Percentiles rank a stretch among this genome's conserved stretches.
phyloP scores from a whole-genome alignment of 139 green algal genomes.

The Chlorella vulgaris region DNA sequence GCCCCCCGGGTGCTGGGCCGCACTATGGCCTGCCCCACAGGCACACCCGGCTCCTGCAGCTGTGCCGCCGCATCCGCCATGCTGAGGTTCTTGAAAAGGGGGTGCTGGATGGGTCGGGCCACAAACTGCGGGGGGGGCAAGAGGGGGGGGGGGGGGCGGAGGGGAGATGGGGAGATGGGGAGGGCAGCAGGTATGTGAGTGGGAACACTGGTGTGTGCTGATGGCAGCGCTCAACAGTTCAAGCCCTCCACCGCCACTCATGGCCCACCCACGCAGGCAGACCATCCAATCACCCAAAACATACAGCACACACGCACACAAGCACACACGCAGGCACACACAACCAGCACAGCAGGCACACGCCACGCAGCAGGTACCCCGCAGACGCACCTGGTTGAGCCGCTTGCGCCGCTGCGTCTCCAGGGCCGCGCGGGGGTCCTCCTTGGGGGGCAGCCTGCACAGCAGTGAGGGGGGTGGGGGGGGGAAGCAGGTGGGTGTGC shows the following conservation, averaged over 20 bases:
- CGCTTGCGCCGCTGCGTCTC: not conserved
- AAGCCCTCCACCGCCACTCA: not conserved
- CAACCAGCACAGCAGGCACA: not conserved
- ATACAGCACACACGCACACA: not conserved
- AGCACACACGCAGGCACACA: not conserved
- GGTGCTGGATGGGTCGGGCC: constrained; percentile 69
- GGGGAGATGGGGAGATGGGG: not conserved
- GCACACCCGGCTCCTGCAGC: constrained; percentile 22
- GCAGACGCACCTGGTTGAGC: not conserved
- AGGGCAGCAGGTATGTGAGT: not conserved
- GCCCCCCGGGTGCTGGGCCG: constrained; percentile 53
- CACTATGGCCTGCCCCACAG: constrained; percentile 27
- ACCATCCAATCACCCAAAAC: not conserved
- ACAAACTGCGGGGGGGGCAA: constrained; percentile 10
- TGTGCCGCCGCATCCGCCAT: constrained; percentile 48
- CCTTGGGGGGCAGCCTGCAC: constrained; percentile 28
- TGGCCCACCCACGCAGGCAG: not conserved
- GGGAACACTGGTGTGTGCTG: not conserved
- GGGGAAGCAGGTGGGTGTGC: too few relatives aligned
- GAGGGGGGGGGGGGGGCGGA: not conserved
- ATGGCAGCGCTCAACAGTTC: too few relatives aligned
- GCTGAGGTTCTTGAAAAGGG: constrained; percentile 73
- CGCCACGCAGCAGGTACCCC: not conserved
- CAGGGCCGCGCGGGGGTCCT: constrained; percentile 8
- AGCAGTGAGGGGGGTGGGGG: too few relatives aligned